Conservation (phyloP, 2,329 filamentous ascomycete genomes). For the Cladobotryum protrusum region DNA sequence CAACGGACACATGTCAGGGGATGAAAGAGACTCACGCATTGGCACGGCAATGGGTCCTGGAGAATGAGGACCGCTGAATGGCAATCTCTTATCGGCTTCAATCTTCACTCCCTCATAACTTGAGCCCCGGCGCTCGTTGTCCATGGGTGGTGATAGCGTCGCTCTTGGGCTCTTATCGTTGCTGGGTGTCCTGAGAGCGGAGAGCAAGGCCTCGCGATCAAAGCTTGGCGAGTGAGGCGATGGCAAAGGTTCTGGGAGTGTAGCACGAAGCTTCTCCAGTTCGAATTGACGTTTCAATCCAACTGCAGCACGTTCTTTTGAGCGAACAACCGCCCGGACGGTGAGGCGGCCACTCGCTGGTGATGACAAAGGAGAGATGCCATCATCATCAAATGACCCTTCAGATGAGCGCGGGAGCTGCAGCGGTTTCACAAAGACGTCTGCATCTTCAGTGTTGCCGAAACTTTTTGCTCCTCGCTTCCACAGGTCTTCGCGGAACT, state of each 20-base stretch:
- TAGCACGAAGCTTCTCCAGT: slow-evolving; percentile 40
- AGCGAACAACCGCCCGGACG: slow-evolving; percentile 25
- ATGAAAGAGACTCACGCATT: slow-evolving; percentile 10
- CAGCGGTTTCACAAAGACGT: slow-evolving; percentile 22
- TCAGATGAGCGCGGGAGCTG: slow-evolving; percentile 17
- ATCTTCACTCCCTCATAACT: background rate
- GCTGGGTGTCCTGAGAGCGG: slow-evolving; percentile 1
- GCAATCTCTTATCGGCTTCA: background rate
- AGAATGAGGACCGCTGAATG: background rate
- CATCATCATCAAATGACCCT: background rate
- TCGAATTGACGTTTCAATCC: slow-evolving; percentile 46
- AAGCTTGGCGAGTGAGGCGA: slow-evolving; percentile 15
- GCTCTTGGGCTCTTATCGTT: background rate
- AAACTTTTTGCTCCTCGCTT: slow-evolving; percentile 13
- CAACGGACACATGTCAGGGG: background rate
- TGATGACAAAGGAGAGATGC: background rate
- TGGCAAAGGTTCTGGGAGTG: slow-evolving; percentile 33
- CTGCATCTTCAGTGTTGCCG: slow-evolving; percentile 14
- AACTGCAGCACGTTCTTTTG: slow-evolving; percentile 37
- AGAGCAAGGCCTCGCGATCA: slow-evolving; percentile 13
- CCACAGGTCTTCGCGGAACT: slow-evolving; percentile 19
- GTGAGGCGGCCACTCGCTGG: slow-evolving; percentile 14
- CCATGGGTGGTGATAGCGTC: background rate
- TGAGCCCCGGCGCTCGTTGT: background rate
- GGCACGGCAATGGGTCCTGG: slow-evolving; percentile 3